These are phyloP conservation scores for Lantana camara DNA, from an alignment of 257 asterid genomes.

Conservation along the genomic window DNA sequence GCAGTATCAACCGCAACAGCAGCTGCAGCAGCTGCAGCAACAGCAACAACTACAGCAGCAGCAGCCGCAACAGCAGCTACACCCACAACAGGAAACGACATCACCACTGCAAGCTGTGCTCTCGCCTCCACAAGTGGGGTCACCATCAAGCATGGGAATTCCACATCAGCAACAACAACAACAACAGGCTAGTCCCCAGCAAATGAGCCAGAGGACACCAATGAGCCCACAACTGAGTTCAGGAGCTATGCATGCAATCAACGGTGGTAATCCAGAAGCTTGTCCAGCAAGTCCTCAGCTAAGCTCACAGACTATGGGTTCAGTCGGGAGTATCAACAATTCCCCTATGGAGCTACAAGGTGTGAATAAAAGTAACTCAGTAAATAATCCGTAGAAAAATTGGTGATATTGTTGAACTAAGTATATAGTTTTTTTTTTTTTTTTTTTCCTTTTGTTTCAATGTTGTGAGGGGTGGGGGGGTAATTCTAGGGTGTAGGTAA, in stretches of 20 bases:
- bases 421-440: no score
- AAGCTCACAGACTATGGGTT: conserved; percentile 92
- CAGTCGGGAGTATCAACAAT: conserved; percentile 78
- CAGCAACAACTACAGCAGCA: conserved; percentile 44
- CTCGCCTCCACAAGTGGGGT: conserved; percentile 80
- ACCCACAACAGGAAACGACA: conserved; percentile 50
- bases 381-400: conserved; percentile 39
- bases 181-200: conserved; percentile 87
- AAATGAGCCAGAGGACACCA: conserved; percentile 85
- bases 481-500: no score
- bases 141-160: conserved; percentile 75
- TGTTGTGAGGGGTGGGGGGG: no score
- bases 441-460: no score
- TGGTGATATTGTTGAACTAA: no score
- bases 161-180: conserved; percentile 59
- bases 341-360: conserved; percentile 93
- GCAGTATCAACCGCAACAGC: conserved; percentile 42
- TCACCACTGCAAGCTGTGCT: conserved; percentile 72
- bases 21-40: conserved; percentile 38
- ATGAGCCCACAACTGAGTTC: conserved; percentile 97
- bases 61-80: conserved; percentile 44
- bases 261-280: conserved; percentile 71
- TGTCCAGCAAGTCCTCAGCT: conserved; percentile 96
- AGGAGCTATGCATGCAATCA: conserved; percentile 74
- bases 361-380: conserved; percentile 75